Evolutionary conservation across 2,329 filamentous ascomycete species (phyloP).

Genomic region (Phaeoacremonium minimum): DNA sequence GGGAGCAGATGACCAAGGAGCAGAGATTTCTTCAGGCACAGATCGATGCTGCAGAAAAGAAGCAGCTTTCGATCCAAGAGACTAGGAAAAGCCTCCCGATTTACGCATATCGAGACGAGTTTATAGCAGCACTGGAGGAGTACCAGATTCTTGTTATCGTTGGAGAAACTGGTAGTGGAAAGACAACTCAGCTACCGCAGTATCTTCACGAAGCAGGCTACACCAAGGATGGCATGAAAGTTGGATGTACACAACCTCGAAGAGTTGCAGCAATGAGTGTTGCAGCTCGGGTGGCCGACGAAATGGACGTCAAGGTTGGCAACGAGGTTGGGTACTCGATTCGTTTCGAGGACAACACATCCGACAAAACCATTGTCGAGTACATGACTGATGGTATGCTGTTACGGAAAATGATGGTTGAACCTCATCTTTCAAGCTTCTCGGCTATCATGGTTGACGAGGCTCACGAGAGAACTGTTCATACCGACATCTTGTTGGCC

Average conservation of each 20-base stretch:
- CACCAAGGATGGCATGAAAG: constrained; percentile 76
- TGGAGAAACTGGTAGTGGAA: constrained; percentile 91
- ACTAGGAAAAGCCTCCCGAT: constrained; percentile 88
- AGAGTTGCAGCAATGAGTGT: constrained; percentile 97
- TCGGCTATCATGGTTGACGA: constrained; percentile 95
- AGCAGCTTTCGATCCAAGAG: constrained; percentile 83
- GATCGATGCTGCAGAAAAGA: constrained; percentile 84
- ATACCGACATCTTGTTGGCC: constrained; percentile 85
- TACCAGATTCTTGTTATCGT: constrained; percentile 89
- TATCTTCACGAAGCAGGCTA: constrained; percentile 90
- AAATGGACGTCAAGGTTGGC: constrained; percentile 85
- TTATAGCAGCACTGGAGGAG: constrained; percentile 79
- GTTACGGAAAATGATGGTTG: constrained; percentile 82
- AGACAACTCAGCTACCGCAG: constrained; percentile 92
- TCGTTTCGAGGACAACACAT: constrained; percentile 89
- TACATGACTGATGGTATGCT: constrained; percentile 99
- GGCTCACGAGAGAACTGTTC: constrained; percentile 88
- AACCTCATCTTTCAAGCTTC: constrained; percentile 78
- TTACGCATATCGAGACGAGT: constrained; percentile 79
- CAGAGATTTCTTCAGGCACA: constrained; percentile 75
- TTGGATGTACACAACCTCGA: constrained; percentile 91
- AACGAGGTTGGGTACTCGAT: constrained; percentile 93
- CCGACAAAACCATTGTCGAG: constrained; percentile 86
- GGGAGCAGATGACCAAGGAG: constrained; percentile 71
- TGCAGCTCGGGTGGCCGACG: constrained; percentile 90